phyloP scores from a whole-genome alignment of 2,329 filamentous ascomycete species.

The Sphaerulina populicola region DNA sequence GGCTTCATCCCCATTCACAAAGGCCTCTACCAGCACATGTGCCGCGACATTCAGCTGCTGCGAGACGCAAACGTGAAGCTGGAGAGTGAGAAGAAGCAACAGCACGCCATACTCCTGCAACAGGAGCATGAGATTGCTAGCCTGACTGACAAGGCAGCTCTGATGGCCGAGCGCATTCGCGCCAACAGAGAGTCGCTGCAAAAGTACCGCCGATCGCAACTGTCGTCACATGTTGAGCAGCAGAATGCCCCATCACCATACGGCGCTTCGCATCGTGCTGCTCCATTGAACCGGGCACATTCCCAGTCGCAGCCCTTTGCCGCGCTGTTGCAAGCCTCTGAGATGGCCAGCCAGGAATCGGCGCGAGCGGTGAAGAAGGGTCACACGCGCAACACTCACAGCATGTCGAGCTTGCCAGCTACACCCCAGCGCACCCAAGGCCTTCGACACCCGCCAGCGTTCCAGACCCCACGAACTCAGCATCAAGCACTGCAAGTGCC shows the following conservation, averaged over 20 bases:
- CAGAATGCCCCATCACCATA: conserved; percentile 41
- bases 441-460: conserved; percentile 46
- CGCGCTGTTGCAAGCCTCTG: conserved; percentile 62
- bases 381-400: conserved; percentile 70
- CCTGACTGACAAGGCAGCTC: conserved; percentile 65
- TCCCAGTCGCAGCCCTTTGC: conserved; percentile 50
- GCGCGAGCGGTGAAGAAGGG: conserved; percentile 39
- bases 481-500: conserved; percentile 22
- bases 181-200: conserved; percentile 86
- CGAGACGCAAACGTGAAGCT: conserved; percentile 58
- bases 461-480: conserved; percentile 24
- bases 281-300: conserved; percentile 41
- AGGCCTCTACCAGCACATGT: conserved; percentile 50
- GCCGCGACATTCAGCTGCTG: conserved; percentile 50
- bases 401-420: conserved; percentile 72
- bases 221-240: conserved; percentile 19
- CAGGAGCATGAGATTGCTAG: conserved; percentile 64
- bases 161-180: conserved; percentile 73
- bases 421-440: conserved; percentile 54
- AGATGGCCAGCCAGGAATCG: conserved; percentile 65
- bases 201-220: conserved; percentile 56
- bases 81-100: conserved; percentile 57
- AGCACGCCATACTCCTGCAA: conserved; percentile 69
- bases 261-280: conserved; percentile 35
- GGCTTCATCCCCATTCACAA: conserved; percentile 35